Percentiles rank a stretch among this genome's conserved stretches.
These are phyloP conservation scores for Boletus sp. DNA, from an alignment of 768 basidiomycete species.

Conservation along the genomic window DNA sequence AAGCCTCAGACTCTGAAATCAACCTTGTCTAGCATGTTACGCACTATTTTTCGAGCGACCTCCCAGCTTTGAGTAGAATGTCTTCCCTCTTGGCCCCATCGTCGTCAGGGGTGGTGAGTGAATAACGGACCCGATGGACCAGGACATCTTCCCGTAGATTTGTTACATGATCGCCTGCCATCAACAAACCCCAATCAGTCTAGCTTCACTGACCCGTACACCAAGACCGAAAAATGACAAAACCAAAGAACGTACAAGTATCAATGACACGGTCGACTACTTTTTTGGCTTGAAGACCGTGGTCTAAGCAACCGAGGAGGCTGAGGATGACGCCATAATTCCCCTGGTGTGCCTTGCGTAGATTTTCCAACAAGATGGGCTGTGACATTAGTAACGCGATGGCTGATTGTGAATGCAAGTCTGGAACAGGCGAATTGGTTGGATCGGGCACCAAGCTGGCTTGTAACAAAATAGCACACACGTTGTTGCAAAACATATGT, in stretches of 20 bases:
- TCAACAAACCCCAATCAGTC: constrained; percentile 8
- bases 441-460: neutral
- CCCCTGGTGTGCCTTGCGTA: constrained; percentile 88
- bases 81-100: constrained; percentile 49
- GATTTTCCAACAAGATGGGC: constrained; percentile 75
- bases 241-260: constrained; percentile 39
- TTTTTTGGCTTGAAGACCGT: constrained; percentile 79
- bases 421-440: constrained; percentile 35
- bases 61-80: constrained; percentile 62
- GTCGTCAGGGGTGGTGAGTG: constrained; percentile 72
- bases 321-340: constrained; percentile 90
- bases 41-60: constrained; percentile 88
- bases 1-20: neutral
- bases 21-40: constrained; percentile 22
- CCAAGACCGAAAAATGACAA: neutral
- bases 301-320: constrained; percentile 88
- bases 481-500: constrained; percentile 81
- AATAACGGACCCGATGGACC: constrained; percentile 78
- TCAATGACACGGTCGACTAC: constrained; percentile 92
- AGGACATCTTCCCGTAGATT: constrained; percentile 91
- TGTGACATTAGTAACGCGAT: constrained; percentile 82
- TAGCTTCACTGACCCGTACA: neutral
- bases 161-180: constrained; percentile 81
- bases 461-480: constrained; percentile 29
- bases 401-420: constrained; percentile 72